phyloP scores from a whole-genome alignment of 2,329 filamentous ascomycete genomes.

The Aphanoascus verrucosus region DNA sequence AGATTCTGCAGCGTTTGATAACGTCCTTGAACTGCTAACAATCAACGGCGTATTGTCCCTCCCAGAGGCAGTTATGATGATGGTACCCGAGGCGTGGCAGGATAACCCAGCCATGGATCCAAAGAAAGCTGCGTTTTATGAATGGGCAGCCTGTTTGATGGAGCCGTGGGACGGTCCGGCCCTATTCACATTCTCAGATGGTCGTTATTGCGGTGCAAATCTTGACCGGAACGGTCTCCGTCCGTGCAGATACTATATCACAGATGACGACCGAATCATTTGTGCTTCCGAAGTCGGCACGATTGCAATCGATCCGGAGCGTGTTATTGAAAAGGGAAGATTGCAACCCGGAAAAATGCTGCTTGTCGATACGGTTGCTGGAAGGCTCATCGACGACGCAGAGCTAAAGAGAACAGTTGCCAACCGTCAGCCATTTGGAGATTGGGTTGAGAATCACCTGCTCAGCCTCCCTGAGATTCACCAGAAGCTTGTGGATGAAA shows the following conservation, averaged over 20 bases:
- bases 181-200: constrained; percentile 93
- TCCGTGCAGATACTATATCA: constrained; percentile 93
- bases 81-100: constrained; percentile 98
- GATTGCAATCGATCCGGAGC: constrained; percentile 81
- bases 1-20: constrained; percentile 94
- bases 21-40: constrained; percentile 82
- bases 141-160: constrained; percentile 98
- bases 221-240: constrained; percentile 90
- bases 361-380: constrained; percentile 79
- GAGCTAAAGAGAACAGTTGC: constrained; percentile 85
- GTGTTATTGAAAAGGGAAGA: constrained; percentile 82
- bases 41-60: constrained; percentile 94
- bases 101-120: constrained; percentile 86
- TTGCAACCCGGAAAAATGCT: constrained; percentile 93
- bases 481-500: constrained; percentile 42
- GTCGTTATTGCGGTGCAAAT: constrained; percentile 92
- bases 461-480: constrained; percentile 69
- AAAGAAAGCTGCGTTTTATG: constrained; percentile 92
- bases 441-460: constrained; percentile 79
- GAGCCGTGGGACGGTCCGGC: constrained; percentile 97
- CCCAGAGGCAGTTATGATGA: constrained; percentile 94
- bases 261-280: constrained; percentile 92
- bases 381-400: constrained; percentile 85
- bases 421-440: constrained; percentile 74
- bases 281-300: constrained; percentile 95